Evolutionary conservation across 192 early-diverging fungal species (phyloP).

Genomic region (Coemansia sp.): DNA sequence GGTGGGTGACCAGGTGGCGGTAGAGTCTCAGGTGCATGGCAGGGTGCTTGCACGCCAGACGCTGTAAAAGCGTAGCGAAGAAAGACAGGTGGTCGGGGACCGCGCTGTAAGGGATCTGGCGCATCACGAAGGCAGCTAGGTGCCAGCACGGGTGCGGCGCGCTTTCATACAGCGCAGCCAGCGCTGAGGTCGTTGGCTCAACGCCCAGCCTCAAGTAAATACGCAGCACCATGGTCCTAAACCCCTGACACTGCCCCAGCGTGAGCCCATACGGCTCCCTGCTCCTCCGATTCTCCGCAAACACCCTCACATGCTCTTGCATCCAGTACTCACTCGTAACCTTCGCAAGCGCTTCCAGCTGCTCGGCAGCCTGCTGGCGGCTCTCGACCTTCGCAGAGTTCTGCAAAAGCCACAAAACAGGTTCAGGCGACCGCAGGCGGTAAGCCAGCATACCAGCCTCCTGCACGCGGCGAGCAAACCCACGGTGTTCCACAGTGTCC

Average conservation of each 20-base stretch:
- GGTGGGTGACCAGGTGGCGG: slow-evolving; percentile 2
- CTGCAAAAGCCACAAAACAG: not conserved
- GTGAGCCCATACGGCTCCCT: not conserved
- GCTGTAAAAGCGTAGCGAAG: too few species aligned
- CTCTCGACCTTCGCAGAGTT: not conserved
- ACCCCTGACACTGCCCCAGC: not conserved
- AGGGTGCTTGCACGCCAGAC: too few species aligned
- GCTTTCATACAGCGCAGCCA: slow-evolving; percentile 14
- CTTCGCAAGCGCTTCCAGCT: not conserved
- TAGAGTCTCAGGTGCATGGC: not conserved
- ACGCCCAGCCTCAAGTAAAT: slow-evolving; percentile 27
- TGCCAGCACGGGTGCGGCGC: not conserved
- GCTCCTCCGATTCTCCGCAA: not conserved
- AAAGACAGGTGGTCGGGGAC: too few species aligned
- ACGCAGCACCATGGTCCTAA: not conserved
- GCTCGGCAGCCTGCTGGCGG: not conserved
- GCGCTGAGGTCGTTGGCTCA: slow-evolving; percentile 13
- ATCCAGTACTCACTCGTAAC: not conserved
- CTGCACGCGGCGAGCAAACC: not conserved
- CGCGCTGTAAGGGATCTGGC: too few species aligned
- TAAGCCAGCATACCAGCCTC: not conserved
- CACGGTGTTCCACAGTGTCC: too few species aligned
- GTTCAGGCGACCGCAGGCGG: not conserved
- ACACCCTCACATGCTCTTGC: not conserved
- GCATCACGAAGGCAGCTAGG: slow-evolving; percentile 9